Conservation (phyloP, 2,329 filamentous ascomycete species). For the Claviceps pazoutovae region DNA sequence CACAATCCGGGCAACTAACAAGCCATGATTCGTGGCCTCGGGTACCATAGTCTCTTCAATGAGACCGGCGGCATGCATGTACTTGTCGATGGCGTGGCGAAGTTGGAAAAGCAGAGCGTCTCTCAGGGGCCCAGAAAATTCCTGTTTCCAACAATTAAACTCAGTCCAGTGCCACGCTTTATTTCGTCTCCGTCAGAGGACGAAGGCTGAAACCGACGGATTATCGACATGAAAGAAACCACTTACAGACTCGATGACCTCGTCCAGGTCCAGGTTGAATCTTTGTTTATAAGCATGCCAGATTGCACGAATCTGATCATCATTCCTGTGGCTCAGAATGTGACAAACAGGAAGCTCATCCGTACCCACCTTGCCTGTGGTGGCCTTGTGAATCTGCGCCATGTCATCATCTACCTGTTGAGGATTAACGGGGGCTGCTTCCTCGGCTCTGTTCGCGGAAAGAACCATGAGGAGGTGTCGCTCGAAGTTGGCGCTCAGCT, state of each 20-base stretch:
- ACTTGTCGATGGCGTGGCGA: constrained; percentile 62
- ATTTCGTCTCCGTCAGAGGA: neutral
- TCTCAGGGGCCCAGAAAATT: constrained; percentile 89
- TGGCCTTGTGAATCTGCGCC: constrained; percentile 61
- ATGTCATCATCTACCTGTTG: constrained; percentile 65
- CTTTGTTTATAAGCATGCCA: constrained; percentile 58
- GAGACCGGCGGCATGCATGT: constrained; percentile 66
- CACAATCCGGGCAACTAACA: constrained; percentile 66
- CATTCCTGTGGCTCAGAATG: constrained; percentile 61
- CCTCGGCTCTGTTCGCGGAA: constrained; percentile 60
- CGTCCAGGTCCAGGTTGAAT: constrained; percentile 56
- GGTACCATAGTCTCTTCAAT: constrained; percentile 85
- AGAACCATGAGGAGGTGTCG: constrained; percentile 74
- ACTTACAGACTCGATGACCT: constrained; percentile 55
- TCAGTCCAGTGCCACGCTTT: neutral
- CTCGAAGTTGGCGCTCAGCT: constrained; percentile 77
- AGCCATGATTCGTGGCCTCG: constrained; percentile 69
- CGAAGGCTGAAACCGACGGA: neutral
- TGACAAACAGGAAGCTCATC: constrained; percentile 67
- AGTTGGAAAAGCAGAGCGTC: constrained; percentile 70
- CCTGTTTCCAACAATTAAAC: constrained; percentile 21
- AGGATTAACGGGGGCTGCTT: constrained; percentile 58
- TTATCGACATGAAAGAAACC: neutral
- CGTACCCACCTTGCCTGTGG: constrained; percentile 57
- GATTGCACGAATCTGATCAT: constrained; percentile 75